Percentiles rank a stretch among this genome's conserved stretches.
Evolutionary conservation across 208 protist species (phyloP).

Genomic region (Wallacemonas sp.): DNA sequence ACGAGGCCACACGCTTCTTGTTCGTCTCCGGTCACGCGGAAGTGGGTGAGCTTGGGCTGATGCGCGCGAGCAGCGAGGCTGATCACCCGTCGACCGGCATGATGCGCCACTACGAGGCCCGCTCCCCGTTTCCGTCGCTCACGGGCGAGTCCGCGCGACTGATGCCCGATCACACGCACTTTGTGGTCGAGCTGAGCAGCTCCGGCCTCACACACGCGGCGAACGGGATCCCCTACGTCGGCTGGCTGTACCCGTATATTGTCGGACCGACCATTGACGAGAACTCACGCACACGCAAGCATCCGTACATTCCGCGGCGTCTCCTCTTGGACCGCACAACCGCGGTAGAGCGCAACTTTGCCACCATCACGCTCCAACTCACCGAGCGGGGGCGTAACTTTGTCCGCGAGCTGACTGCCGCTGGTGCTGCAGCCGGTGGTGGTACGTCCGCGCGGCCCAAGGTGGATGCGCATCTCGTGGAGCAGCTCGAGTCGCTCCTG

Average conservation of each 20-base stretch:
- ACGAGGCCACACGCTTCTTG: constrained; percentile 46
- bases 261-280: background rate
- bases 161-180: constrained; percentile 15
- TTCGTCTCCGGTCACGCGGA: constrained; percentile 85
- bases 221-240: constrained; percentile 23
- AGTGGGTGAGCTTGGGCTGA: constrained; percentile 57
- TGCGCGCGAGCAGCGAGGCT: constrained; percentile 14
- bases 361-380: constrained; percentile 23
- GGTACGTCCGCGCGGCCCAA: too few relatives aligned
- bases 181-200: constrained; percentile 65
- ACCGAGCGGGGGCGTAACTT: background rate
- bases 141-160: background rate
- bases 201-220: constrained; percentile 62
- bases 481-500: background rate
- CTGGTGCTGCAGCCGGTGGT: too few relatives aligned
- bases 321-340: constrained; percentile 27
- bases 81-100: background rate
- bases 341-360: constrained; percentile 32
- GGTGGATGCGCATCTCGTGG: background rate
- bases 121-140: background rate
- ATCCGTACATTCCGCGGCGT: constrained; percentile 24
- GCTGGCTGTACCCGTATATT: constrained; percentile 7
- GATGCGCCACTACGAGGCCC: constrained; percentile 9
- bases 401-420: constrained; percentile 14
- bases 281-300: background rate